Percentiles rank a stretch among this genome's conserved stretches.
Conservation (phyloP, 371 early-diverging fungal genomes). For the Rhizopus delemar region DNA sequence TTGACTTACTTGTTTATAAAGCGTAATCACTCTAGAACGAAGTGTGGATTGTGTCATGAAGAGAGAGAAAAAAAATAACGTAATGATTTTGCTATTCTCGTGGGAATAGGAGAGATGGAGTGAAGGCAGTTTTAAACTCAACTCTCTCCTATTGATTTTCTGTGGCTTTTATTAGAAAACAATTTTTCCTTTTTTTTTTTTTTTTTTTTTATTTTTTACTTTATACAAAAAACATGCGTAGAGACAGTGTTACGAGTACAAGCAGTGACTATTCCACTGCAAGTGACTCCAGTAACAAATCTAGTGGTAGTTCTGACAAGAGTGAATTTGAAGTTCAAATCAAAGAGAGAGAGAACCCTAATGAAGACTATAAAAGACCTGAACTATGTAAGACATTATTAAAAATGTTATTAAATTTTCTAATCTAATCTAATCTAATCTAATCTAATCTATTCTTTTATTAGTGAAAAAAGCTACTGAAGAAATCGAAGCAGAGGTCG, state of each 20-base stretch:
- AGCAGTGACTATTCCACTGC: neutral
- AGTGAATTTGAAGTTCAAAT: constrained; percentile 14
- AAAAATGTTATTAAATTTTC: neutral
- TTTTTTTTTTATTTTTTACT: constrained; percentile 5
- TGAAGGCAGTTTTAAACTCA: neutral
- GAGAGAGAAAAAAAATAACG: neutral
- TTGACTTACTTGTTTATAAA: constrained; percentile 12
- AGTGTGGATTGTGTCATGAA: neutral
- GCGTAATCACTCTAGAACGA: constrained; percentile 18
- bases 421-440: neutral
- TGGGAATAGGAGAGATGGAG: neutral
- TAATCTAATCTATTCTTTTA: neutral
- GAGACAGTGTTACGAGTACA: neutral
- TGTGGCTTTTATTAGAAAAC: neutral
- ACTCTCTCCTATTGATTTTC: neutral
- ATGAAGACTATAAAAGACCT: constrained; percentile 22
- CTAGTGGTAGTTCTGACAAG: neutral
- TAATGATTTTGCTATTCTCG: neutral
- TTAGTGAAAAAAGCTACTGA: constrained; percentile 25
- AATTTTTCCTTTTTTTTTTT: constrained; percentile 5
- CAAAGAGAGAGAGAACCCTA: constrained; percentile 16
- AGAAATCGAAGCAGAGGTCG: constrained; percentile 30
- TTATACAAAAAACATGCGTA: constrained; percentile 1
- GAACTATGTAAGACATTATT: constrained; percentile 23
- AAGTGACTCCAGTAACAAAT: neutral